These are phyloP conservation scores for Pseudocercospora fuligena DNA, from an alignment of 2,329 filamentous ascomycete genomes.

Conservation along the genomic window DNA sequence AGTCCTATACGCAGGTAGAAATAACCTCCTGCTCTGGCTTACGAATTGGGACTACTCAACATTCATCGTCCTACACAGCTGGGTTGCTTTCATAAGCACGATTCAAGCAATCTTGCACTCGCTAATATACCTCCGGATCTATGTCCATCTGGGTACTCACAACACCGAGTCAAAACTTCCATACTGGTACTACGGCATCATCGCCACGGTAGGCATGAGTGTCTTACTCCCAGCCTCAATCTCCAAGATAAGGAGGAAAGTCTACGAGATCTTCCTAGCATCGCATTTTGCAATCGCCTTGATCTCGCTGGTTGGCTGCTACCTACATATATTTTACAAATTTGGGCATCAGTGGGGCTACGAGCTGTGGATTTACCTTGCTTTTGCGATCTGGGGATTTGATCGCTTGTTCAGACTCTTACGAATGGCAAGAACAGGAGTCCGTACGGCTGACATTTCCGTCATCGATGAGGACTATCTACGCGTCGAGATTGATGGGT, in stretches of 20 bases:
- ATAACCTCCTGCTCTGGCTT: constrained; percentile 54
- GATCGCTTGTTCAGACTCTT: constrained; percentile 51
- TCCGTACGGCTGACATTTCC: constrained; percentile 44
- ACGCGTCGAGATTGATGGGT: constrained; percentile 49
- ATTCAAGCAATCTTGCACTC: constrained; percentile 55
- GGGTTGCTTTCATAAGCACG: constrained; percentile 52
- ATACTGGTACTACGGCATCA: constrained; percentile 22
- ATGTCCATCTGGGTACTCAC: constrained; percentile 21
- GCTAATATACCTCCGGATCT: constrained; percentile 44
- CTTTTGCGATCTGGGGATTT: constrained; percentile 51
- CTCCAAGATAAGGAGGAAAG: constrained; percentile 43
- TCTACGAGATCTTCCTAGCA: constrained; percentile 53
- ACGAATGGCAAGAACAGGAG: constrained; percentile 46
- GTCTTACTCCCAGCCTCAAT: constrained; percentile 42
- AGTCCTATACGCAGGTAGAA: constrained; percentile 52
- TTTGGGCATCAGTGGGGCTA: constrained; percentile 50
- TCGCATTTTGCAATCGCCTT: constrained; percentile 50
- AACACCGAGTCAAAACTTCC: not conserved
- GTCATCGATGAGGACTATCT: constrained; percentile 40
- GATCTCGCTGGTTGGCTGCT: constrained; percentile 49
- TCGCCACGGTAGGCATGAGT: constrained; percentile 18
- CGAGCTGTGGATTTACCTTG: constrained; percentile 53
- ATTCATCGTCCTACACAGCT: constrained; percentile 55
- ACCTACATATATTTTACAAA: constrained; percentile 47
- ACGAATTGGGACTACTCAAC: constrained; percentile 57